Evolutionary conservation across 139 green algal genomes (phyloP).

Genomic region (Chlorokybus atmophyticus): DNA sequence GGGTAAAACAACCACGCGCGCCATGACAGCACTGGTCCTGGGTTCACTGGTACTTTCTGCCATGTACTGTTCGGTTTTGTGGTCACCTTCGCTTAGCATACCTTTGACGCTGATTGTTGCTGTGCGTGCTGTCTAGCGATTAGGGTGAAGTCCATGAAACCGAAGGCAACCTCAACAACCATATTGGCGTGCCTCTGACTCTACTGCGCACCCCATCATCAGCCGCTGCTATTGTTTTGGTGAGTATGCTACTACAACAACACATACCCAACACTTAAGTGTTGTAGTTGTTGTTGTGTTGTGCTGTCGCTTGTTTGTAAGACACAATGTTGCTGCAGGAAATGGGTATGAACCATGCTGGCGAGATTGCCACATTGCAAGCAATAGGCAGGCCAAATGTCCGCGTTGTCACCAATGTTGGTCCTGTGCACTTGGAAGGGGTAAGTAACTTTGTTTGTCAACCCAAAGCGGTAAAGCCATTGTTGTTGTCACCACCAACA

Average conservation of each 20-base stretch:
- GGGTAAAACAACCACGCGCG: too few relatives aligned
- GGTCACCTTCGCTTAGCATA: too few relatives aligned
- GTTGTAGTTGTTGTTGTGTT: too few relatives aligned
- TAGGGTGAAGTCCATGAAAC: slow-evolving; percentile 17
- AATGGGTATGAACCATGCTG: slow-evolving; percentile 28
- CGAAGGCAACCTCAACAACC: slow-evolving; percentile 39
- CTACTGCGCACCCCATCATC: slow-evolving; percentile 10
- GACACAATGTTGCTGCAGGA: too few relatives aligned
- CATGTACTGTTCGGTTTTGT: too few relatives aligned
- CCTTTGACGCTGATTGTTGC: too few relatives aligned
- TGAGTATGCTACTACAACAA: too few relatives aligned
- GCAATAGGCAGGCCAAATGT: slow-evolving; percentile 19
- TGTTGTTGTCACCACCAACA: not conserved
- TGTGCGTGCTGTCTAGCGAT: too few relatives aligned
- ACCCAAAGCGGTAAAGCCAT: not conserved
- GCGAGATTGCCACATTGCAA: slow-evolving; percentile 25
- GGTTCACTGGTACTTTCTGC: too few relatives aligned
- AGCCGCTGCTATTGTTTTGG: not conserved
- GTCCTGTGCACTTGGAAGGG: slow-evolving; percentile 22
- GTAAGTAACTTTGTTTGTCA: not conserved
- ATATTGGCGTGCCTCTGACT: slow-evolving; percentile 32
- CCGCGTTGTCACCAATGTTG: slow-evolving; percentile 31
- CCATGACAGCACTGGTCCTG: too few relatives aligned
- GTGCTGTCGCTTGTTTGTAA: too few relatives aligned
- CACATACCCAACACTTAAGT: too few relatives aligned